These are phyloP conservation scores for Dunaliella sp. DNA, from an alignment of 139 green algal species.

Conservation along the genomic window DNA sequence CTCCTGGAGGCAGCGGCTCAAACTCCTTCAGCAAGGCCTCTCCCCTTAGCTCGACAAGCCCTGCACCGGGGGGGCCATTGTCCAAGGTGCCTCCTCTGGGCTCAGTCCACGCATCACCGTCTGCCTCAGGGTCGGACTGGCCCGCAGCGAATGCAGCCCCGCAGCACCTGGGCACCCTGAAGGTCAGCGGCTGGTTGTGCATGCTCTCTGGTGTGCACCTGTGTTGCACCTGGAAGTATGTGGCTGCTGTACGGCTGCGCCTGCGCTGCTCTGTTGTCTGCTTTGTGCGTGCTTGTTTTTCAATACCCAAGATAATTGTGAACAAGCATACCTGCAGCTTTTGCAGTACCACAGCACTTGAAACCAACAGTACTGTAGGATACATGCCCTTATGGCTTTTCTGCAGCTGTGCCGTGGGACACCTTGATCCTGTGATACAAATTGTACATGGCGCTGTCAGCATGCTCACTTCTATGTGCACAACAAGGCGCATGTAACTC, in stretches of 20 bases:
- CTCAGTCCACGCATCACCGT: background rate
- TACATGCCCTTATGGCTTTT: no score
- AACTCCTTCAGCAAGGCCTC: background rate
- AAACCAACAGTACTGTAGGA: no score
- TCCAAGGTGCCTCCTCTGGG: background rate
- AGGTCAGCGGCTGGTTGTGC: background rate
- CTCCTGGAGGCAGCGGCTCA: no score
- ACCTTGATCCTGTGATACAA: no score
- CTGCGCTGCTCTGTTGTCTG: background rate
- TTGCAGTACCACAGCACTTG: no score
- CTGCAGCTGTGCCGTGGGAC: no score
- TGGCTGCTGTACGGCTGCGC: background rate
- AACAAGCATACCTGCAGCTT: no score
- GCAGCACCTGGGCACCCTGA: background rate
- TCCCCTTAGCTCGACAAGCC: background rate
- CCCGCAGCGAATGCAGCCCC: background rate
- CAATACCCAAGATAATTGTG: background rate
- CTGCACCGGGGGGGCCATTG: background rate
- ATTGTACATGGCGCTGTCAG: no score
- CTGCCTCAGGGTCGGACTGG: constrained; percentile 13
- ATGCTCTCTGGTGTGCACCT: constrained; percentile 5
- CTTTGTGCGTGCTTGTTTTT: background rate
- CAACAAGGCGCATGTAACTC: no score
- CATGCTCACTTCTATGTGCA: no score
- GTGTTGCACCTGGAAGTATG: background rate